Percentiles rank a stretch among this genome's conserved stretches.
phyloP scores from a whole-genome alignment of 2,329 filamentous ascomycete species.

The Penicillium fuscoglaucum region DNA sequence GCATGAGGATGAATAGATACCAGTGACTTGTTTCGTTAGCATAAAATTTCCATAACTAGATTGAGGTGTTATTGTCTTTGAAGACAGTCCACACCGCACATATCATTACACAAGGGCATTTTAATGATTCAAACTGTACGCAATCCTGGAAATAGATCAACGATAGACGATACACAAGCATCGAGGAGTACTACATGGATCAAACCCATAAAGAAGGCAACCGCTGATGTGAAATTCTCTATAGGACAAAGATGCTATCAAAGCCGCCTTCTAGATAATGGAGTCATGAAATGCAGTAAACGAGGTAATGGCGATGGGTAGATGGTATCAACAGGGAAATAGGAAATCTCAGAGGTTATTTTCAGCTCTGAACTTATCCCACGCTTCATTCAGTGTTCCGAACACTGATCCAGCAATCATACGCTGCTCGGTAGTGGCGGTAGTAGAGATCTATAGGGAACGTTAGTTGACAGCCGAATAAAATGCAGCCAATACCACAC shows the following conservation, averaged over 20 bases:
- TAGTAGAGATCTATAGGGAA: slow-evolving; percentile 56
- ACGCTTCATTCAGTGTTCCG: slow-evolving; percentile 65
- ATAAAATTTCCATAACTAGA: neutral
- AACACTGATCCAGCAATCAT: slow-evolving; percentile 69
- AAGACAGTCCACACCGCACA: neutral
- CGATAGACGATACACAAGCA: neutral
- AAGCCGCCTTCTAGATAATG: slow-evolving; percentile 1
- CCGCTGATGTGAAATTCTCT: neutral
- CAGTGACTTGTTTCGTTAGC: slow-evolving; percentile 4
- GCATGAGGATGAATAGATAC: slow-evolving; percentile 1
- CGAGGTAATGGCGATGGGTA: neutral
- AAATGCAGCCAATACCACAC: neutral
- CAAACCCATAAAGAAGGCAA: neutral
- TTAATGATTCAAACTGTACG: neutral
- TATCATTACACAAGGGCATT: neutral
- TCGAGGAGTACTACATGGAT: neutral
- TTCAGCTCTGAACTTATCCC: slow-evolving; percentile 67
- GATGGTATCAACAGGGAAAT: slow-evolving; percentile 9
- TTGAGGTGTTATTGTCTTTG: neutral
- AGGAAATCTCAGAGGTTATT: slow-evolving; percentile 52
- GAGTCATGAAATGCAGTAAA: neutral
- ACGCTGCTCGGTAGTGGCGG: slow-evolving; percentile 65
- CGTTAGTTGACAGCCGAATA: slow-evolving; percentile 12
- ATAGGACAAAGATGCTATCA: slow-evolving; percentile 2
- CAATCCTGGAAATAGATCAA: neutral